Evolutionary conservation across 441 rosid species (phyloP), one percentile per base, ranked within the genome.

Genomic region (Melastoma candidum): DNA sequence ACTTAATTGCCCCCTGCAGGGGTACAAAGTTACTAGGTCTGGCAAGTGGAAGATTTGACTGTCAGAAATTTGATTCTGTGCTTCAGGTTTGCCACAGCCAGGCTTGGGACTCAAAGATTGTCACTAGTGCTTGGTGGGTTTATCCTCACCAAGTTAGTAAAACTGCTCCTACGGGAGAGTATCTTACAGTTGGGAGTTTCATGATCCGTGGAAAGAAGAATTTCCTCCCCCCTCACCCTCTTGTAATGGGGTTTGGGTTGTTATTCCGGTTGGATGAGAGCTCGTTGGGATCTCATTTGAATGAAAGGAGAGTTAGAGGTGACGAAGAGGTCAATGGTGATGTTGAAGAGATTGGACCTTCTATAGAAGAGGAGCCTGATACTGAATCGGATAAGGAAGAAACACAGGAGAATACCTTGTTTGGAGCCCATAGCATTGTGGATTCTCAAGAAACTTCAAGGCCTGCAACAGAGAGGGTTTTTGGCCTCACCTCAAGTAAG

Each of bases 121-220:
- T 93, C 58, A 89, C 99, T 54, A 89, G 99, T 60, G 99, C 96
- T 57, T 93, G 99, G 97, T 93, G 99, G 99, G 99, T 93, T 51
- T 80, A 84, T 70, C 97, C 96, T 69, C 84, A 80, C 71, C 99
- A 93, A 68, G 99, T 93, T 68, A 93, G 85, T 74, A 93, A 93
- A 83, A 89, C 96, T 66, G 99, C 99, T 63, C 99, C 97, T 41
- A 87, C 99, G 3, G 99, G 86, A 57, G 99, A 93, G 72, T 93
- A 93, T 71, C 99, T 93, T 46, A 93, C 97, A 0, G 93, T 75
- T 56, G 97, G 97, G 50, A 93, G 99, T 81, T 93, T 89, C 87
- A 93, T 93, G 99, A 81, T 93, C 48, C 93, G 97, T 49, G 97
- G 97, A 53, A 93, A 89, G 77, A 93, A 93, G 64, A 89, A 93